Evolutionary conservation across 495 filamentous ascomycete species (phyloP).

Genomic region (Oleoguttula mirabilis): DNA sequence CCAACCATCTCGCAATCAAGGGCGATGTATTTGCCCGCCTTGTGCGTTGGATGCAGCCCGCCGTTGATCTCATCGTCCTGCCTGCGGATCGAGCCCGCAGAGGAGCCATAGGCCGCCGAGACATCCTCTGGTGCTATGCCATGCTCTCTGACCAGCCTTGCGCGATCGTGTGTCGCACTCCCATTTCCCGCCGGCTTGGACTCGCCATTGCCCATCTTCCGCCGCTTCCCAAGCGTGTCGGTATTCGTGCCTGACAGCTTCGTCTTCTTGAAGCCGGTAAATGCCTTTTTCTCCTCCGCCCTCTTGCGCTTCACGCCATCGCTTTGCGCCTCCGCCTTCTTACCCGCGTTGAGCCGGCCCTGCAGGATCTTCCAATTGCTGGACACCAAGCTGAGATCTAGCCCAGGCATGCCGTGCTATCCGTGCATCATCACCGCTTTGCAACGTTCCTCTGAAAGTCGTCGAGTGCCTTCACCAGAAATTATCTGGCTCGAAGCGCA

Average conservation of each 20-base stretch:
- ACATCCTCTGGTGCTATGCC: conserved; percentile 50
- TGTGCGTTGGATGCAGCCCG: conserved; percentile 35
- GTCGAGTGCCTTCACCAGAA: too few species aligned
- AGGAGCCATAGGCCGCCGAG: conserved; percentile 43
- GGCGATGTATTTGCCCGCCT: conserved; percentile 75
- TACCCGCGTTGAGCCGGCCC: conserved; percentile 21
- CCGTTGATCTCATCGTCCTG: conserved; percentile 31
- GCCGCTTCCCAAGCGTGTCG: conserved; percentile 30
- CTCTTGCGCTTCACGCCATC: conserved; percentile 25
- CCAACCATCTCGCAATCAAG: conserved; percentile 99
- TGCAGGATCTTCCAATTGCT: conserved; percentile 38
- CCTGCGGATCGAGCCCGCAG: conserved; percentile 5
- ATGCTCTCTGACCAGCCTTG: conserved; percentile 43
- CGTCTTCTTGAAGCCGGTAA: conserved; percentile 53
- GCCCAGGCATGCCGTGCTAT: conserved; percentile 13
- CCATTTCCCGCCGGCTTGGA: conserved; percentile 18
- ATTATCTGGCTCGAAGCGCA: too few species aligned
- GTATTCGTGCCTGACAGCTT: conserved; percentile 34
- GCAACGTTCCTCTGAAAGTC: too few species aligned
- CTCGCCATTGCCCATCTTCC: conserved; percentile 22
- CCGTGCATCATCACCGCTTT: too few species aligned
- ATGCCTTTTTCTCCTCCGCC: background rate
- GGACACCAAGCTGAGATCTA: conserved; percentile 28
- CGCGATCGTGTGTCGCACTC: background rate
- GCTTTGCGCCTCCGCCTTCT: conserved; percentile 4